These are phyloP conservation scores for Cladophialophora psammophila DNA, from an alignment of 2,329 filamentous ascomycete genomes.

Conservation along the genomic window DNA sequence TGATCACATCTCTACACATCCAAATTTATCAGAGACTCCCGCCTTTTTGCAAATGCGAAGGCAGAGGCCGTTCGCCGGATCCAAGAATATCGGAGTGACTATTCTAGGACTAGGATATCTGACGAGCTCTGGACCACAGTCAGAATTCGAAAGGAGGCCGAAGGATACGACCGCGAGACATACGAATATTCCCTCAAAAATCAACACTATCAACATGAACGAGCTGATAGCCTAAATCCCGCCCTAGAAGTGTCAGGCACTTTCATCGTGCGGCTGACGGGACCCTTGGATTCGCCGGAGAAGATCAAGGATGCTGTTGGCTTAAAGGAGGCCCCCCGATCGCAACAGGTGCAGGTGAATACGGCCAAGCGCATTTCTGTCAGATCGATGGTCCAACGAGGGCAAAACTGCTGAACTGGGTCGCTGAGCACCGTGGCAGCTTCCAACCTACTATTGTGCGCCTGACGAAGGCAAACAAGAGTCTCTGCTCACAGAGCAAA, in stretches of 20 bases:
- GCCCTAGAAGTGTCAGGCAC: slow-evolving; percentile 1
- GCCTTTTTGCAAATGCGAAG: no score
- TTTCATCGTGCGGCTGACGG: slow-evolving; percentile 42
- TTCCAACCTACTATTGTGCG: slow-evolving; percentile 43
- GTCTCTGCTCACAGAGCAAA: slow-evolving; percentile 38
- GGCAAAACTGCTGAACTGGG: slow-evolving; percentile 32
- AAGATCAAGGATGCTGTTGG: slow-evolving; percentile 38
- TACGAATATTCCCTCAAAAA: slow-evolving; percentile 42
- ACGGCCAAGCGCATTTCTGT: slow-evolving; percentile 40
- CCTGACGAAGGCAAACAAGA: slow-evolving; percentile 42
- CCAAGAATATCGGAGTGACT: slow-evolving; percentile 45
- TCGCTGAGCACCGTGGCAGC: slow-evolving; percentile 30
- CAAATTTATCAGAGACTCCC: no score
- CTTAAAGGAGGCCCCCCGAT: slow-evolving; percentile 32
- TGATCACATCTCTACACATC: background rate
- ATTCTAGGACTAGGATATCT: slow-evolving; percentile 45
- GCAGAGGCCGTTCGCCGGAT: slow-evolving; percentile 46
- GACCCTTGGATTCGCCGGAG: slow-evolving; percentile 34
- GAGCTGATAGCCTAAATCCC: background rate
- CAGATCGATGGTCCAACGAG: slow-evolving; percentile 36
- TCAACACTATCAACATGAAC: background rate
- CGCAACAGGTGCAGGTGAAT: slow-evolving; percentile 35
- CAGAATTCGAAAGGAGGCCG: slow-evolving; percentile 42
- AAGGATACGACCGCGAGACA: slow-evolving; percentile 49
- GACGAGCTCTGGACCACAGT: slow-evolving; percentile 49